A percentile compares a stretch with the other conserved stretches of the same genome.
Evolutionary conservation across 2,329 filamentous ascomycete species (phyloP).

Genomic region (Anthostomella pinea): DNA sequence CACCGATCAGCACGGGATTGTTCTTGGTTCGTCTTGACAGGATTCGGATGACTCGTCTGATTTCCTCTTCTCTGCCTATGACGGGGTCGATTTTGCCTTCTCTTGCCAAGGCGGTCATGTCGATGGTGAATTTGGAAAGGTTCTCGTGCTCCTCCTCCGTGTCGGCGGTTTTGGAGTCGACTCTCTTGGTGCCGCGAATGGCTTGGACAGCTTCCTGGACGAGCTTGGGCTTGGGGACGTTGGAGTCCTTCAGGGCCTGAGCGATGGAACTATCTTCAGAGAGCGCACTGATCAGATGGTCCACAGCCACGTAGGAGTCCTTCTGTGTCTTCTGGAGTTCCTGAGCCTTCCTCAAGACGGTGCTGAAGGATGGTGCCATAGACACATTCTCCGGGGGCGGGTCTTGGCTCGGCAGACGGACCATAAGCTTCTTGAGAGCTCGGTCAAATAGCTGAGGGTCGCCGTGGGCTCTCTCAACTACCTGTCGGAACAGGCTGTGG

Average conservation of each 20-base stretch:
- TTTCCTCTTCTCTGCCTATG: conserved; percentile 95
- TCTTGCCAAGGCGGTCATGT: conserved; percentile 94
- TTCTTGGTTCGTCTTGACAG: conserved; percentile 94
- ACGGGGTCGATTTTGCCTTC: conserved; percentile 98
- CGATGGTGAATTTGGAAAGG: conserved; percentile 95
- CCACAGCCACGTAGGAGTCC: conserved; percentile 89
- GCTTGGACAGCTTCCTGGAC: conserved; percentile 87
- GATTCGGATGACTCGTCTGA: conserved; percentile 86
- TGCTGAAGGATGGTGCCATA: conserved; percentile 77
- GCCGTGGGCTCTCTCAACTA: conserved; percentile 89
- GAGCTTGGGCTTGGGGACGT: conserved; percentile 86
- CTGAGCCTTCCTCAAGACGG: conserved; percentile 77
- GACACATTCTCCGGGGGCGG: conserved; percentile 87
- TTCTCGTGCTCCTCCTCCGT: conserved; percentile 92
- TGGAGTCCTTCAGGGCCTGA: conserved; percentile 74
- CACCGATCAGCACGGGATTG: conserved; percentile 96
- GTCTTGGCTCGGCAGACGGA: conserved; percentile 89
- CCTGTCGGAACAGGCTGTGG: conserved; percentile 86
- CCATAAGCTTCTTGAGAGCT: conserved; percentile 84
- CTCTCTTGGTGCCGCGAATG: conserved; percentile 87
- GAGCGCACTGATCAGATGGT: conserved; percentile 86
- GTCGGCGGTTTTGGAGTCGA: conserved; percentile 95
- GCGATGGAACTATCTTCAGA: conserved; percentile 77
- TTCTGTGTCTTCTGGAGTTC: conserved; percentile 97
- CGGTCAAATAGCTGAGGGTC: conserved; percentile 87